phyloP scores from a whole-genome alignment of 2,329 filamentous ascomycete species.

The Colletotrichum godetiae region DNA sequence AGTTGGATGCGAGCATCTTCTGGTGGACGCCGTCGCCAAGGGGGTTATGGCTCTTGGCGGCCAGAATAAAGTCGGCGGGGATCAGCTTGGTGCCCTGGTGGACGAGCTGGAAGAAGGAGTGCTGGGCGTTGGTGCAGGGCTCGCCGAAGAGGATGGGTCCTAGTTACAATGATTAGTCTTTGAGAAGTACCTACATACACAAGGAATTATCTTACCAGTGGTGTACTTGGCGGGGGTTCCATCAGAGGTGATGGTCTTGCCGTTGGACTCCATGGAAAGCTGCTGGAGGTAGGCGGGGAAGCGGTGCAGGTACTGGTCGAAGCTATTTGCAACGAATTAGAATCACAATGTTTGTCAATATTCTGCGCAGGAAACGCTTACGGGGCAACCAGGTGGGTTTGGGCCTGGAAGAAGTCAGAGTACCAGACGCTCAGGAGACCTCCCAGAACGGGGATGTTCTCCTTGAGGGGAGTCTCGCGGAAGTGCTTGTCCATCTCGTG shows the following conservation, averaged over 20 bases:
- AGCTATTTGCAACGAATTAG: conserved; percentile 60
- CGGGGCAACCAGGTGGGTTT: conserved; percentile 97
- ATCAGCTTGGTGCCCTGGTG: conserved; percentile 99
- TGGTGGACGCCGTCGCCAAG: conserved; percentile 93
- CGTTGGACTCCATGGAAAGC: conserved; percentile 99
- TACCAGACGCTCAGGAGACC: conserved; percentile 98
- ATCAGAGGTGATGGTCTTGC: conserved; percentile 94
- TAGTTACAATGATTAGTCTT: no score
- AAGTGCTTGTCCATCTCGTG: conserved; percentile 99
- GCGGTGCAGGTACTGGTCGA: conserved; percentile 98
- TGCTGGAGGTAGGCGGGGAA: conserved; percentile 99
- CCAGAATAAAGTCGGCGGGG: conserved; percentile 96
- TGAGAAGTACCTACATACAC: not conserved
- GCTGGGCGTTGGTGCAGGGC: conserved; percentile 98
- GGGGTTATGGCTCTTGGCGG: conserved; percentile 96
- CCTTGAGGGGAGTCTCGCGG: conserved; percentile 85
- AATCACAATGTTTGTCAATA: not conserved
- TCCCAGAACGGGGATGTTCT: conserved; percentile 95
- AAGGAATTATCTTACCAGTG: conserved; percentile 65
- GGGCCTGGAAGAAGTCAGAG: conserved; percentile 97
- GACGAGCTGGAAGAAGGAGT: conserved; percentile 99
- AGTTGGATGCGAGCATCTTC: conserved; percentile 94
- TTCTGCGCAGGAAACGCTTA: conserved; percentile 57
- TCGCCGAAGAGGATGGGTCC: conserved; percentile 87
- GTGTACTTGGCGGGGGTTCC: conserved; percentile 95